Conservation (phyloP, 2,329 filamentous ascomycete genomes). For the Aspergillus neotritici region DNA sequence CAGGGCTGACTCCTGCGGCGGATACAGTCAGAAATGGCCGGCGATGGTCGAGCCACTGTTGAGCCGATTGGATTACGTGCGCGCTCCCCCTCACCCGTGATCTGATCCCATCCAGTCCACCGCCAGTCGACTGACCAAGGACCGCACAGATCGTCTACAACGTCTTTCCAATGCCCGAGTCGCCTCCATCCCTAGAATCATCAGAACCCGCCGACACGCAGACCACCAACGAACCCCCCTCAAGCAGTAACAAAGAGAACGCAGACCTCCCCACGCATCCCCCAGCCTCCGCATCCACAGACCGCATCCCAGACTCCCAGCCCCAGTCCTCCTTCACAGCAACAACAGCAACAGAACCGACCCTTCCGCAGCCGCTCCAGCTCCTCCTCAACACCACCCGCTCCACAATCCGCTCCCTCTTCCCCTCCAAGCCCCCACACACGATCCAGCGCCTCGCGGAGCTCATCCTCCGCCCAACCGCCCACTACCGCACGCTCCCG, state of each 20-base stretch:
- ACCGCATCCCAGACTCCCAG: constrained; percentile 41
- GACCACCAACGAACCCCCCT: constrained; percentile 18
- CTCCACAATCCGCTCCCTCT: constrained; percentile 58
- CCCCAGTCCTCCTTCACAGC: constrained; percentile 32
- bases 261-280: constrained; percentile 35
- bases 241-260: constrained; percentile 38
- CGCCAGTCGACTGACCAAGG: background rate
- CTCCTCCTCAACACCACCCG: constrained; percentile 58
- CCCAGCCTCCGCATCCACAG: constrained; percentile 32
- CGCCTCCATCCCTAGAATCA: constrained; percentile 39
- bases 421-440: constrained; percentile 73
- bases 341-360: constrained; percentile 39
- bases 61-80: constrained; percentile 61
- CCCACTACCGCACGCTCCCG: constrained; percentile 74
- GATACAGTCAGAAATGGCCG: constrained; percentile 62
- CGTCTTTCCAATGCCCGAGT: constrained; percentile 66
- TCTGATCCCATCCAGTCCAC: background rate
- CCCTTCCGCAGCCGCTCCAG: constrained; percentile 59
- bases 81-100: constrained; percentile 7
- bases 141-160: constrained; percentile 62
- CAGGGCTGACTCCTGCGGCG: constrained; percentile 27
- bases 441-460: constrained; percentile 90
- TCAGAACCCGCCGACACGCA: constrained; percentile 20
- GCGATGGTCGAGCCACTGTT: constrained; percentile 60
- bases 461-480: constrained; percentile 68